Base-by-base conservation (phyloP, 2,329 filamentous ascomycete species). In the Emydomyces testavorans region DNA sequence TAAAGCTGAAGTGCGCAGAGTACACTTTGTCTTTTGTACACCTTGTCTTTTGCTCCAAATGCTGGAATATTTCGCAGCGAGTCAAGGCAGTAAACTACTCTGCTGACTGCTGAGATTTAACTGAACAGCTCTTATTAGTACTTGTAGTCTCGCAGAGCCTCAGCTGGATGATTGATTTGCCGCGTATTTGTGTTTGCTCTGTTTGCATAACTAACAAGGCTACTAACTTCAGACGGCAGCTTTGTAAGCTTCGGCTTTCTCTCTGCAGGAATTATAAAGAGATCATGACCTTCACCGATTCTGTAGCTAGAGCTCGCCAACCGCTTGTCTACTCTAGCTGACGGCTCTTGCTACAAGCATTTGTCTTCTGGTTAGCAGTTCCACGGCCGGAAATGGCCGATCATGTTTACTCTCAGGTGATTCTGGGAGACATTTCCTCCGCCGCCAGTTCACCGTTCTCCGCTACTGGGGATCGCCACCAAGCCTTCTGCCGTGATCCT, bases 401-500 rank as follows among this genome's bases (percentile, higher is more conserved):
- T 29, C 53, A 55, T 53, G 56, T 49, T 51, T 50, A 51, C 37
- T 38, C 49, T 15, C 57, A 59, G 49, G 50, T 52, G 49, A 53
- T 57, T 48, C 46, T 58, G 40, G 51, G 50, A 50, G 53, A 52
- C 54, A 48, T 51, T 41, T 53, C 49, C 18, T 38, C 50, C n/a
- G 50, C 43, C 43, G 40, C 39, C 31, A 46, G 28, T 29, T 45
- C 46, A 56, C 49, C 53, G 55, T 52, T 51, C 40, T 31, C 41
- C 43, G 48, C 31, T 24, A 24, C 59, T 59, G 51, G 52, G 29
- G 54, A 46, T 46, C 56, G 58, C 36, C 57, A 56, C 50, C 84
- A 93, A 63, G 80, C 85, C 50, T 72, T 95, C 65, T 96, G 90
- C 69, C 79, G 83, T 64, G 92, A 94, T 67, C 72, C 75, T 47